Evolutionary conservation across 2,329 filamentous ascomycete genomes (phyloP).

Genomic region (Hypoxylon sp.): DNA sequence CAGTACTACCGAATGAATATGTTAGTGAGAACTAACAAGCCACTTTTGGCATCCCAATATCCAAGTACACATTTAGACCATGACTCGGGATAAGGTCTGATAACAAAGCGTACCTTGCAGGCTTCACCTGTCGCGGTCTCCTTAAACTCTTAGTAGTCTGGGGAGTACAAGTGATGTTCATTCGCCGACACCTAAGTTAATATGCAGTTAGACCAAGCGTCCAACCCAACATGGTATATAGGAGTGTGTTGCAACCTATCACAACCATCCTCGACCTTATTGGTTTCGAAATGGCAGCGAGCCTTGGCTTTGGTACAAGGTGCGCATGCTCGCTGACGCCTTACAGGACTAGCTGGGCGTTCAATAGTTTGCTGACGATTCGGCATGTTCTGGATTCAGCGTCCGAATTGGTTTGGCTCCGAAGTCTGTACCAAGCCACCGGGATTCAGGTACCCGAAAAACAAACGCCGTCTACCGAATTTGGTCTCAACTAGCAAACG

Average conservation of each 20-base stretch:
- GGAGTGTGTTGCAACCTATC: constrained; percentile 43
- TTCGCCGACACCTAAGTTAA: constrained; percentile 47
- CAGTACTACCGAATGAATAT: constrained; percentile 7
- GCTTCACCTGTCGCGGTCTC: constrained; percentile 51
- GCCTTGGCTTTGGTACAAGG: constrained; percentile 53
- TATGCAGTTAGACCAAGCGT: constrained; percentile 15
- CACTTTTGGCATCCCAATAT: background rate
- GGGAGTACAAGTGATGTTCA: constrained; percentile 48
- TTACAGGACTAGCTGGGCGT: constrained; percentile 48
- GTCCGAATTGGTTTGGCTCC: constrained; percentile 14
- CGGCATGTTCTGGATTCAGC: constrained; percentile 22
- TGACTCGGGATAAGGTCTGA: constrained; percentile 1
- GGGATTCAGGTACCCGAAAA: constrained; percentile 8
- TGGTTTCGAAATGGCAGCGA: constrained; percentile 51
- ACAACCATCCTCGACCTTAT: constrained; percentile 48
- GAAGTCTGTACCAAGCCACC: constrained; percentile 1
- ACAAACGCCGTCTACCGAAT: constrained; percentile 1
- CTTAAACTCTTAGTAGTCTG: constrained; percentile 52
- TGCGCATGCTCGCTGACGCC: constrained; percentile 51
- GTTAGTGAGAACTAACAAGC: constrained; percentile 21
- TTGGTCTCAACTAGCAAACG: constrained; percentile 8
- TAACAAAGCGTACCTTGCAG: constrained; percentile 38
- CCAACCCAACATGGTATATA: background rate
- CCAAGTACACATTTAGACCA: background rate
- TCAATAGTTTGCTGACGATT: constrained; percentile 21